phyloP scores from a whole-genome alignment of 73 alveolate species.

The Breviolum minutum region DNA sequence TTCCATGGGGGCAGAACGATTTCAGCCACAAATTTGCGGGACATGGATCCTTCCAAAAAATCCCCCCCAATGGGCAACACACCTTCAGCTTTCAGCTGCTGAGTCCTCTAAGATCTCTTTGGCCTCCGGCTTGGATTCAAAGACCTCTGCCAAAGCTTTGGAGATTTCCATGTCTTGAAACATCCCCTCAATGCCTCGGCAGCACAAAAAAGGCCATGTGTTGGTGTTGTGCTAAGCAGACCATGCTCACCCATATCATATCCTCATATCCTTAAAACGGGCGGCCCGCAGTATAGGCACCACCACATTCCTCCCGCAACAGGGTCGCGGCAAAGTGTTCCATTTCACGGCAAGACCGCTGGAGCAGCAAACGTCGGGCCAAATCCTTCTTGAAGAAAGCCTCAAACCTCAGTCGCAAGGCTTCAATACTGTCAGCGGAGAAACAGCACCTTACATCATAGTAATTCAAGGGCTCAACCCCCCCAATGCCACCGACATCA shows the following conservation, averaged over 20 bases:
- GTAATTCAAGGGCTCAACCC: neutral
- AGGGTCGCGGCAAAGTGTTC: neutral
- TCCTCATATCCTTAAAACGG: neutral
- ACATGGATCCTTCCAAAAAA: neutral
- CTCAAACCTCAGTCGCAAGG: slow-evolving; percentile 21
- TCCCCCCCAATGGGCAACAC: neutral
- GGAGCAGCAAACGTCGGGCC: slow-evolving; percentile 61
- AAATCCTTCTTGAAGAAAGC: slow-evolving; percentile 78
- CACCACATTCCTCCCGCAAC: slow-evolving; percentile 73
- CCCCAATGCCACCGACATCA: neutral
- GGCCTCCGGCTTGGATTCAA: slow-evolving; percentile 24
- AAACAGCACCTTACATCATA: neutral
- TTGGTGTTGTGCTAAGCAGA: no score
- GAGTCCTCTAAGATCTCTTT: slow-evolving; percentile 12
- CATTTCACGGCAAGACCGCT: slow-evolving; percentile 31
- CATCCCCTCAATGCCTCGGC: slow-evolving; percentile 90
- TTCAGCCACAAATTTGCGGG: no score
- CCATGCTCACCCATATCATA: no score
- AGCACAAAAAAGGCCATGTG: no score
- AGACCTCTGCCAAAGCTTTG: slow-evolving; percentile 6
- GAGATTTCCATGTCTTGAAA: slow-evolving; percentile 81
- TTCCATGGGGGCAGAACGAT: no score
- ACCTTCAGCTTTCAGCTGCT: no score
- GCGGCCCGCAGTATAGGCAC: slow-evolving; percentile 74
- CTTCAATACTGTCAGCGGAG: no score